Evolutionary conservation across 345 rosid species (phyloP).

Genomic region (Rhodomyrtus tomentosa): DNA sequence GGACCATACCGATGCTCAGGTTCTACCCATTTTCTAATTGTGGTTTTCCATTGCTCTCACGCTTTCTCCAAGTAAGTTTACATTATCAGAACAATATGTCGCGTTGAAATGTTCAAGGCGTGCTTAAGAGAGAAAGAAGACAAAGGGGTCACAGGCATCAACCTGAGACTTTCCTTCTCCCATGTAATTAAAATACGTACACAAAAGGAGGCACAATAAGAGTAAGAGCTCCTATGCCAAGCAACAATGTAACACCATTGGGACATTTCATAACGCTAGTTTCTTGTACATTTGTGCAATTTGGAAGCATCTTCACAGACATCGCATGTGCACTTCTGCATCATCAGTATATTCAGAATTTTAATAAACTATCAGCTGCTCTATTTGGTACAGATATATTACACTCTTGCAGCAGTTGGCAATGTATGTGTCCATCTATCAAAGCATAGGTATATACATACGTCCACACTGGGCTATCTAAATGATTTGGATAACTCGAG

Average conservation of each 20-base stretch:
- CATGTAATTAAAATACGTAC: not conserved
- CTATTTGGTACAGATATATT: not conserved
- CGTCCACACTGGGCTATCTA: not conserved
- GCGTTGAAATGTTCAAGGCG: not conserved
- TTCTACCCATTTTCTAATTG: not conserved
- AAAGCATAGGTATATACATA: not conserved
- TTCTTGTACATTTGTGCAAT: not conserved
- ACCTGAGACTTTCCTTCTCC: not conserved
- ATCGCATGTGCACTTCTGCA: not conserved
- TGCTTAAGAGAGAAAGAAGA: not conserved
- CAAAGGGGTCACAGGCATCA: not conserved
- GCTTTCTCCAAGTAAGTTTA: not conserved
- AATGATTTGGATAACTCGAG: not conserved
- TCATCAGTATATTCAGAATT: not conserved
- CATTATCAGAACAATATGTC: not conserved
- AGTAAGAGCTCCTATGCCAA: not conserved
- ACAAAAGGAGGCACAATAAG: not conserved
- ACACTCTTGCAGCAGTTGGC: not conserved
- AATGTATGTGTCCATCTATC: not conserved
- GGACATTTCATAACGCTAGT: not conserved
- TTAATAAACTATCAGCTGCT: not conserved
- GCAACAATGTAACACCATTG: not conserved
- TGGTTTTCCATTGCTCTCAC: not conserved
- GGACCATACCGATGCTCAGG: not conserved
- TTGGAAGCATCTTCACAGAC: not conserved